Evolutionary conservation across 108 stramenopile species (phyloP).

Genomic region (Nitzschia sp.): DNA sequence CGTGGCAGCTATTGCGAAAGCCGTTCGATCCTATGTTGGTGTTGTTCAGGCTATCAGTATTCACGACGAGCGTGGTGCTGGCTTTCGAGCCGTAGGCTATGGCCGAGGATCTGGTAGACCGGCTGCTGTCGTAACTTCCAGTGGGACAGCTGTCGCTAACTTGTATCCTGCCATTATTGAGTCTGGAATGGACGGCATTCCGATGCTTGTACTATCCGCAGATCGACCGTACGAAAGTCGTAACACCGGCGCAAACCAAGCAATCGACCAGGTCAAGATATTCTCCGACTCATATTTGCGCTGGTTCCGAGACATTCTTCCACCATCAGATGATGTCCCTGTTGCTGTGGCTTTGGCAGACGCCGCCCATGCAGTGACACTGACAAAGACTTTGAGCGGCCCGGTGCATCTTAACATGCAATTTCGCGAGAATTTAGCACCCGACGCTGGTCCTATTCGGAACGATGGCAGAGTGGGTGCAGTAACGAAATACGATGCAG

Average conservation of each 20-base stretch:
- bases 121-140: conserved; percentile 87
- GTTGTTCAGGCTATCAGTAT: conserved; percentile 68
- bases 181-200: conserved; percentile 77
- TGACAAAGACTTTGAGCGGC: conserved; percentile 55
- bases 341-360: conserved; percentile 79
- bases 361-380: conserved; percentile 76
- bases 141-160: conserved; percentile 93
- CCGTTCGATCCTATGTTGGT: conserved; percentile 62
- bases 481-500: conserved; percentile 52
- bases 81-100: conserved; percentile 88
- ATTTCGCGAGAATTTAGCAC: conserved; percentile 93
- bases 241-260: conserved; percentile 91
- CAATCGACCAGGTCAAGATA: conserved; percentile 87
- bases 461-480: conserved; percentile 67
- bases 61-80: conserved; percentile 95
- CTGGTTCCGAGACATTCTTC: conserved; percentile 87
- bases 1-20: conserved; percentile 73
- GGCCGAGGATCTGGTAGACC: conserved; percentile 70
- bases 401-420: conserved; percentile 94
- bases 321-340: conserved; percentile 83
- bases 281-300: conserved; percentile 77
- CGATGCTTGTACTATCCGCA: conserved; percentile 86
- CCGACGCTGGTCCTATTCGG: conserved; percentile 82
- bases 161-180: conserved; percentile 89
- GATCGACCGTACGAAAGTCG: conserved; percentile 92